phyloP scores from a whole-genome alignment of 2,329 filamentous ascomycete species.

The Nakataea oryzae region DNA sequence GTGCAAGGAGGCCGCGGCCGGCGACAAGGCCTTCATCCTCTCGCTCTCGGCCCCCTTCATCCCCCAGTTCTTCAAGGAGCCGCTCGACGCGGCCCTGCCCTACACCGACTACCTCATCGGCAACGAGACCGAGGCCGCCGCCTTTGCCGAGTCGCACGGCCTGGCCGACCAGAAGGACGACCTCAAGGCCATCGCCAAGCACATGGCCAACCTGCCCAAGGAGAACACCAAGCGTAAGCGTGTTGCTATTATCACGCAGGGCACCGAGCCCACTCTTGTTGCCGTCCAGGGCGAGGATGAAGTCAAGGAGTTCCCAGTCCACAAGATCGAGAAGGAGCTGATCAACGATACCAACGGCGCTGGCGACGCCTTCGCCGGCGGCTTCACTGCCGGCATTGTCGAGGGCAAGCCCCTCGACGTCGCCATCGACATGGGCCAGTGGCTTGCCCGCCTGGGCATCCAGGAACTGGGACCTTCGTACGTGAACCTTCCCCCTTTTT shows the following conservation, averaged over 20 bases:
- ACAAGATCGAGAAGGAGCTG: slow-evolving; percentile 61
- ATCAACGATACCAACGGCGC: slow-evolving; percentile 97
- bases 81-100: slow-evolving; percentile 70
- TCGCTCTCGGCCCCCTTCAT: slow-evolving; percentile 96
- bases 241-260: slow-evolving; percentile 87
- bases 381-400: slow-evolving; percentile 82
- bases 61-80: slow-evolving; percentile 94
- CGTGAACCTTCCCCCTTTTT: slow-evolving; percentile 28
- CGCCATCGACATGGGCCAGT: slow-evolving; percentile 85
- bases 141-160: slow-evolving; percentile 75
- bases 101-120: slow-evolving; percentile 97
- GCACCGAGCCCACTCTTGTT: slow-evolving; percentile 81
- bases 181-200: slow-evolving; percentile 74
- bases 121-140: slow-evolving; percentile 88
- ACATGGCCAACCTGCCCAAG: slow-evolving; percentile 83
- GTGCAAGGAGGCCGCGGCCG: slow-evolving; percentile 75
- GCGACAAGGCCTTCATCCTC: slow-evolving; percentile 87
- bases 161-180: slow-evolving; percentile 54
- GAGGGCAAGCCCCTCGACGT: slow-evolving; percentile 71
- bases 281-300: slow-evolving; percentile 62
- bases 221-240: slow-evolving; percentile 77
- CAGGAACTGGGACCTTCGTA: slow-evolving; percentile 94
- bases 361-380: slow-evolving; percentile 92
- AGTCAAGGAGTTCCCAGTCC: slow-evolving; percentile 71
- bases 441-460: slow-evolving; percentile 89